These are phyloP conservation scores for Paecilomyces variotii DNA, from an alignment of 2,329 filamentous ascomycete genomes.

Conservation along the genomic window DNA sequence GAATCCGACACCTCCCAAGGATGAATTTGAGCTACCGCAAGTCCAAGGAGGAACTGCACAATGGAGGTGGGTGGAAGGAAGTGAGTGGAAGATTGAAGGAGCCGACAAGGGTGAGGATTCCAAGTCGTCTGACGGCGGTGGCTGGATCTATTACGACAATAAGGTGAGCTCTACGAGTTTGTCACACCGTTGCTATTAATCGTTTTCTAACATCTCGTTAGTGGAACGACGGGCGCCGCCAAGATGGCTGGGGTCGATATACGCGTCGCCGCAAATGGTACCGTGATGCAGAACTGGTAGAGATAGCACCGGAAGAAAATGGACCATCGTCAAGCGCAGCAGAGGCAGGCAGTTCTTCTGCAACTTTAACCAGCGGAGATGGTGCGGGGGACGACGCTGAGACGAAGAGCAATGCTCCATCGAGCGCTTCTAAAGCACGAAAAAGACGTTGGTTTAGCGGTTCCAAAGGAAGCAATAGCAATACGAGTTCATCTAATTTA, in stretches of 20 bases:
- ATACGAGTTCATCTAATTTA: not conserved
- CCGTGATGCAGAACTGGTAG: slow-evolving; percentile 89
- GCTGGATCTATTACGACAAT: slow-evolving; percentile 98
- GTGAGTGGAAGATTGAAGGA: slow-evolving; percentile 81
- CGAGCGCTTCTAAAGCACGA: slow-evolving; percentile 21
- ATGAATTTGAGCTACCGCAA: slow-evolving; percentile 61
- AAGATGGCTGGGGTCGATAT: slow-evolving; percentile 90
- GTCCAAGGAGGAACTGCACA: slow-evolving; percentile 55
- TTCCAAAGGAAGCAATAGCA: slow-evolving; percentile 20
- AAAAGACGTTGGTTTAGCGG: slow-evolving; percentile 32
- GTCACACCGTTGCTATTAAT: not conserved
- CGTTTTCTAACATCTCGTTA: slow-evolving; percentile 27
- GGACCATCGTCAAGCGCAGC: slow-evolving; percentile 36
- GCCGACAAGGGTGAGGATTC: slow-evolving; percentile 35
- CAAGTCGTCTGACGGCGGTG: slow-evolving; percentile 51
- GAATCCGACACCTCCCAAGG: slow-evolving; percentile 67
- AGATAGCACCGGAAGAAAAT: slow-evolving; percentile 47
- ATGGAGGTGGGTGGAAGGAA: slow-evolving; percentile 78
- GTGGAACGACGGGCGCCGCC: slow-evolving; percentile 82
- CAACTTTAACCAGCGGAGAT: slow-evolving; percentile 13
- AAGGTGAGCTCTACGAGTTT: slow-evolving; percentile 53
- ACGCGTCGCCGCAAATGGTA: slow-evolving; percentile 93
- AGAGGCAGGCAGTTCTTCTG: slow-evolving; percentile 19
- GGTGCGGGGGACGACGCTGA: slow-evolving; percentile 16
- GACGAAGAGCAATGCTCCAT: slow-evolving; percentile 19